A percentile compares a stretch with the other conserved stretches of the same genome.
Conservation (phyloP, 1,139 yeast genomes). For the Lodderomyces beijingensis region DNA sequence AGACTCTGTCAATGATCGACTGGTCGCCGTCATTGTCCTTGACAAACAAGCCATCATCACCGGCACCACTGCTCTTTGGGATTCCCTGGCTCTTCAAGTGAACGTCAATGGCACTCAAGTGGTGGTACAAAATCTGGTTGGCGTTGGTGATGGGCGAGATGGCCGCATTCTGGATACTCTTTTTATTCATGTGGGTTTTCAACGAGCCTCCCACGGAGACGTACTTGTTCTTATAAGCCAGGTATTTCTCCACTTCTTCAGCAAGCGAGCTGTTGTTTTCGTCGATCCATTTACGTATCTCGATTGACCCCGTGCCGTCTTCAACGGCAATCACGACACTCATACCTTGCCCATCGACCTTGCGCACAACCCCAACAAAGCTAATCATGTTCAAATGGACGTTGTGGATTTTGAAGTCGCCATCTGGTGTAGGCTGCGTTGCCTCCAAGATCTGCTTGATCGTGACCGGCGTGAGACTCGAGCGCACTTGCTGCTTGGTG, state of each 20-base stretch:
- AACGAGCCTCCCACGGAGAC: constrained; percentile 71
- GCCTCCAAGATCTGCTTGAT: constrained; percentile 74
- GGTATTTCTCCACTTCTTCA: constrained; percentile 34
- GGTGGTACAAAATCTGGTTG: constrained; percentile 75
- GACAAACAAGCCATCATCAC: constrained; percentile 40
- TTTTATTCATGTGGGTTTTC: constrained; percentile 65
- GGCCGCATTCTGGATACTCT: constrained; percentile 60
- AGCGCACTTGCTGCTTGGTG: constrained; percentile 25
- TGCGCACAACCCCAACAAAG: constrained; percentile 63
- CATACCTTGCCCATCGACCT: constrained; percentile 52
- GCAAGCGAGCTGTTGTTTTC: constrained; percentile 37
- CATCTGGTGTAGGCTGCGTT: constrained; percentile 63
- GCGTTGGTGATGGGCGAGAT: constrained; percentile 61
- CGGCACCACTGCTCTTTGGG: constrained; percentile 6
- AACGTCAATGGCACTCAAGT: constrained; percentile 63
- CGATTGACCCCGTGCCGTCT: constrained; percentile 81
- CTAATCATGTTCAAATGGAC: constrained; percentile 57
- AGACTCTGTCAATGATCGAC: constrained; percentile 40
- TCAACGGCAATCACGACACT: constrained; percentile 58
- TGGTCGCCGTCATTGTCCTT: constrained; percentile 18
- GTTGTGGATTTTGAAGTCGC: constrained; percentile 65
- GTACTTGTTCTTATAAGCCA: constrained; percentile 38
- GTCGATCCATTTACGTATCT: constrained; percentile 68
- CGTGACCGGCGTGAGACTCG: constrained; percentile 72
- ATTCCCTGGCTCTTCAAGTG: constrained; percentile 54